Conservation (phyloP, 2,329 filamentous ascomycete genomes). For the Nigrospora sphaerica region DNA sequence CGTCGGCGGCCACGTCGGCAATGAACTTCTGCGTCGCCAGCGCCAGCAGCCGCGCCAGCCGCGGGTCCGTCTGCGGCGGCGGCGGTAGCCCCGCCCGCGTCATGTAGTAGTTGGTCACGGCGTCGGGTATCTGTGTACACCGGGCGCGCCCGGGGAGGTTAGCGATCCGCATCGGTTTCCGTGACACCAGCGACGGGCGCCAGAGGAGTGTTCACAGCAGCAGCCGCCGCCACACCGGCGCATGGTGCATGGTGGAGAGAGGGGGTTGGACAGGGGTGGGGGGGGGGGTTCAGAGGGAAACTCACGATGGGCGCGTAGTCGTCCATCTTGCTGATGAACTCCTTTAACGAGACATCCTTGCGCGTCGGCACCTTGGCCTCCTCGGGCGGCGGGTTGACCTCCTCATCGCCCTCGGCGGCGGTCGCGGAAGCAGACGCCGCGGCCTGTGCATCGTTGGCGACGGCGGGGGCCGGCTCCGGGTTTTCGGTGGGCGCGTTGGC, state of each 20-base stretch:
- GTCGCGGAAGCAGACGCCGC: no score
- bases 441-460: slow-evolving; percentile 9
- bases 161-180: not conserved
- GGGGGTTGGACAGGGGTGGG: not conserved
- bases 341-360: slow-evolving; percentile 86
- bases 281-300: slow-evolving; percentile 8
- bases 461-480: slow-evolving; percentile 15
- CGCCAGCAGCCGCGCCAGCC: slow-evolving; percentile 85
- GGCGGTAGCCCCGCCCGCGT: slow-evolving; percentile 91
- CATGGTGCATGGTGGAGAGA: not conserved
- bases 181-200: no score
- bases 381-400: slow-evolving; percentile 5
- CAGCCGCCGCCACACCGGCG: not conserved
- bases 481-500: slow-evolving; percentile 18
- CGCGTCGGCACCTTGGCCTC: slow-evolving; percentile 66
- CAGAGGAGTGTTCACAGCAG: not conserved
- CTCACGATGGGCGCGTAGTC: slow-evolving; percentile 94
- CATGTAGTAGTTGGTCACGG: slow-evolving; percentile 96
- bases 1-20: slow-evolving; percentile 92
- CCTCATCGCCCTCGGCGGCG: slow-evolving; percentile 11
- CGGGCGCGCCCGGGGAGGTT: not conserved
- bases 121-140: slow-evolving; percentile 74
- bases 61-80: slow-evolving; percentile 81
- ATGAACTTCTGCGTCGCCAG: slow-evolving; percentile 99
- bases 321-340: slow-evolving; percentile 95